Base-by-base conservation (phyloP, 2,329 filamentous ascomycete genomes). In the Dothiorella sarmentorum region DNA sequence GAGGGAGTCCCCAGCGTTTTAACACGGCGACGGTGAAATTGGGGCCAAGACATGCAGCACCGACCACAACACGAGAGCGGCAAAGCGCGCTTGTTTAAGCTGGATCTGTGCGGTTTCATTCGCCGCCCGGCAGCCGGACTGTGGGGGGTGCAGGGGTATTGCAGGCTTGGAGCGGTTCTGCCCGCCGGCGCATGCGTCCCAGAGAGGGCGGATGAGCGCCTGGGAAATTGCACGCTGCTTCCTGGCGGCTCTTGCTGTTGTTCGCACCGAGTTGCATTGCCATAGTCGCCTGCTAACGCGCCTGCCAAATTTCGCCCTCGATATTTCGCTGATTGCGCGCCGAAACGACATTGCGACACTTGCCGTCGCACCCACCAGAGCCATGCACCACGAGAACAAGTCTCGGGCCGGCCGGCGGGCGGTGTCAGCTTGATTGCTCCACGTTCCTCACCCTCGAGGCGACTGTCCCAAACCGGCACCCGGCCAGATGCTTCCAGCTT, bases 161-260 rank as follows among this genome's bases (percentile, higher is more conserved):
- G 45, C 45, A 37, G 29, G 45, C 35, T 38, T 38, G 33, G 43
- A 53, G 49, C 49, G 49, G 49, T 53, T 53, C 20, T 53, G 49
- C 35, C 49, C 49, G 49, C 49, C 49, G 49, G 49, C 49, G 49
- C 49, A 38, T 40, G 49, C 49, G 18, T 51, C 49, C 49, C 33
- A 40, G 49, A 53, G 35, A 38, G 49, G 49, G 49, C 49, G 26
- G 49, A 53, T 53, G 49, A 20, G 49, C 49, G 49, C 49, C 49
- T 20, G 49, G 49, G 49, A 53, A 53, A 53, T 53, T 53, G 49
- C 49, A 27, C 24, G 11, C 15, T 17, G 49, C 49, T 53, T 53
- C 49, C 49, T 53, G 49, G 49, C 49, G 33, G 49, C 49, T 53
- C 49, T 53, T 38, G 33, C 49, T 37, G 31, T 35, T 37, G 31